Evolutionary conservation across 352 stramenopile species (phyloP).

Genomic region (Globisporangium irregulare): DNA sequence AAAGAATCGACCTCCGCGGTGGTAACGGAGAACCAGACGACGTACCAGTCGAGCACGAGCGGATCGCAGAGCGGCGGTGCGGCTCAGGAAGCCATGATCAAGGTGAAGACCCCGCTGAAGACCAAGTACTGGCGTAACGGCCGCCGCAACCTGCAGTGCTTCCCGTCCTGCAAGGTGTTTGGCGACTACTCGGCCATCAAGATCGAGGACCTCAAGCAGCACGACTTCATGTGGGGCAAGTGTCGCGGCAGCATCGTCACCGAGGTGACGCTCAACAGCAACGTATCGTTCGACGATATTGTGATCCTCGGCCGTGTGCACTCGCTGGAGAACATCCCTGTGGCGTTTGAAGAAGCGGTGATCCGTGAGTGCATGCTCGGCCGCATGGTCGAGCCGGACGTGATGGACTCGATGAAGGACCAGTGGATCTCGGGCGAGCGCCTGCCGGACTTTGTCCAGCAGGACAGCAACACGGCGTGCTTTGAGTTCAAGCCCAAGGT

Average conservation of each 20-base stretch:
- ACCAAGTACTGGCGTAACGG: constrained; percentile 90
- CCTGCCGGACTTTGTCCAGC: constrained; percentile 81
- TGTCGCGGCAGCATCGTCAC: constrained; percentile 80
- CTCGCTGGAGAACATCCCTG: constrained; percentile 80
- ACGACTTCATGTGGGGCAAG: constrained; percentile 91
- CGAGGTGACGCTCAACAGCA: constrained; percentile 83
- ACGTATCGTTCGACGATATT: constrained; percentile 77
- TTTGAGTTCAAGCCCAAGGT: constrained; percentile 90
- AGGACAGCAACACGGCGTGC: constrained; percentile 64
- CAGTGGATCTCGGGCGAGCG: constrained; percentile 83
- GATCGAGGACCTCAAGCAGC: constrained; percentile 86
- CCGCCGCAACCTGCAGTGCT: constrained; percentile 89
- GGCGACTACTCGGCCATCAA: constrained; percentile 89
- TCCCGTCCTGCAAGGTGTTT: constrained; percentile 88
- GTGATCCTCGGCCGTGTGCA: constrained; percentile 77
- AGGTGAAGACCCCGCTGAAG: constrained; percentile 83
- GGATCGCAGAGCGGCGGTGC: constrained; percentile 22
- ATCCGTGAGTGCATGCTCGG: constrained; percentile 83
- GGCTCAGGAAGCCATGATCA: constrained; percentile 80
- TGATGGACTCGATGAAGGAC: constrained; percentile 85
- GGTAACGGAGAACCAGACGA: constrained; percentile 27
- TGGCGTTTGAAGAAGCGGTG: constrained; percentile 82
- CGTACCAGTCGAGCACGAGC: constrained; percentile 6
- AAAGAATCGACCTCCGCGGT: constrained; percentile 22
- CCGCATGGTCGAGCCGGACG: constrained; percentile 66